Evolutionary conservation across 2,329 filamentous ascomycete genomes (phyloP), one percentile per base, ranked within the genome.

Genomic region (Xylaria sp.): DNA sequence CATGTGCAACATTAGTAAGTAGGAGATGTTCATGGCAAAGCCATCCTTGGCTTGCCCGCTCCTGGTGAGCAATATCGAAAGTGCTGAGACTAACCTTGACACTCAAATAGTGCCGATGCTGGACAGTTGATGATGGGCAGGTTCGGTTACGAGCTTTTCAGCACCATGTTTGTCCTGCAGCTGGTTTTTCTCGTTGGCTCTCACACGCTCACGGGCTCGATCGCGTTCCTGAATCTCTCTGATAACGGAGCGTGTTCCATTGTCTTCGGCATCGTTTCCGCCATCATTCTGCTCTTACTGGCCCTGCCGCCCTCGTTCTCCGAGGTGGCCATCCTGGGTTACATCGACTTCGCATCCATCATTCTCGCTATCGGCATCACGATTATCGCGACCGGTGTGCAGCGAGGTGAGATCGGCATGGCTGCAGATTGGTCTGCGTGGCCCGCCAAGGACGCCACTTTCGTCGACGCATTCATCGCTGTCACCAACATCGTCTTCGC

Each of bases 121-220:
- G 88, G 87, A 31, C 81, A 84, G 50, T 79, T 90, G 41, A 81
- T 91, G 41, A 80, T 82, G 65, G 89, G 89, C 0, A 79, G 74
- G 25, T 80, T 85, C 34, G 87, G 86, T 0, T 83, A 85, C 55
- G 86, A 89, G 73, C 68, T 91, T 41, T 80, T 89, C 65, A 87
- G 86, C 8, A 76, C 80, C 39, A 85, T 83, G 28, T 87, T 88
- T 73, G 80, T 85, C 8, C 76, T 90, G 55, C 87, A 90, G 74
- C 80, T 91, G 28, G 78, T 89, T n/a, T 90, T 91, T 80, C 84
- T 90, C 75, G 88, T 90, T 82, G 87, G 85, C 6, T 88, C 87
- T 54, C 90, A 91, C 75, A 81, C 90, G 34, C 81, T 90, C 61
- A 89, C 87, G 1, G 90, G 90, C 74, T 84, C 83, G 23, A 87